phyloP scores from a whole-genome alignment of 495 filamentous ascomycete genomes.

The Pseudoneurospora amorphoporcata region DNA sequence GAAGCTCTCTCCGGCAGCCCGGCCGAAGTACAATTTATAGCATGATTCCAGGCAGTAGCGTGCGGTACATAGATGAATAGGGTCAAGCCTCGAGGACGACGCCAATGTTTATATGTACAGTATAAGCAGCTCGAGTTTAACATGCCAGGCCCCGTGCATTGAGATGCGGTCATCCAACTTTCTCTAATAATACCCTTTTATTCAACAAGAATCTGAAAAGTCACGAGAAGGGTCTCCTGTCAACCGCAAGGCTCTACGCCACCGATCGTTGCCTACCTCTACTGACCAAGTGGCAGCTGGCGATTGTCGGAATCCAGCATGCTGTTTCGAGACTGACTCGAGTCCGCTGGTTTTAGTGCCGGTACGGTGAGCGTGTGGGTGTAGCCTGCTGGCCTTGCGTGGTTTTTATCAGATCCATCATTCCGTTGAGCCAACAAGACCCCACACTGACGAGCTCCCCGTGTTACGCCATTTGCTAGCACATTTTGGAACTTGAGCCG shows the following conservation, averaged over 20 bases:
- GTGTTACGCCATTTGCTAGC: neutral
- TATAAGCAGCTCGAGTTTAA: neutral
- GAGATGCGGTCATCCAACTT: neutral
- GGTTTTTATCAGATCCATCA: neutral
- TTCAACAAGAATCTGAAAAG: neutral
- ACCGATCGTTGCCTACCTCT: neutral
- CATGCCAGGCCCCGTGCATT: neutral
- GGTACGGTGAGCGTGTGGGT: neutral
- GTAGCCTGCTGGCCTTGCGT: neutral
- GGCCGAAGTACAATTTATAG: neutral
- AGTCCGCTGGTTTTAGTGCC: neutral
- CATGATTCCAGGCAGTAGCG: neutral
- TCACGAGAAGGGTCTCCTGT: neutral
- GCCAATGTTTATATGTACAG: neutral
- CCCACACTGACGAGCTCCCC: neutral
- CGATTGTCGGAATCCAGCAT: neutral
- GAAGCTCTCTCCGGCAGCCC: neutral
- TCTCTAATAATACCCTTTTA: neutral
- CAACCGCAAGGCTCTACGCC: neutral
- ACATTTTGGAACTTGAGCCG: neutral
- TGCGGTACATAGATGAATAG: neutral
- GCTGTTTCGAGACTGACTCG: neutral
- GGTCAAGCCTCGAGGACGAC: neutral
- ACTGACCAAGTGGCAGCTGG: neutral
- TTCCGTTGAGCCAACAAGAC: neutral